Evolutionary conservation across 2,329 filamentous ascomycete genomes (phyloP).

Genomic region (Colletotrichum shisoi): DNA sequence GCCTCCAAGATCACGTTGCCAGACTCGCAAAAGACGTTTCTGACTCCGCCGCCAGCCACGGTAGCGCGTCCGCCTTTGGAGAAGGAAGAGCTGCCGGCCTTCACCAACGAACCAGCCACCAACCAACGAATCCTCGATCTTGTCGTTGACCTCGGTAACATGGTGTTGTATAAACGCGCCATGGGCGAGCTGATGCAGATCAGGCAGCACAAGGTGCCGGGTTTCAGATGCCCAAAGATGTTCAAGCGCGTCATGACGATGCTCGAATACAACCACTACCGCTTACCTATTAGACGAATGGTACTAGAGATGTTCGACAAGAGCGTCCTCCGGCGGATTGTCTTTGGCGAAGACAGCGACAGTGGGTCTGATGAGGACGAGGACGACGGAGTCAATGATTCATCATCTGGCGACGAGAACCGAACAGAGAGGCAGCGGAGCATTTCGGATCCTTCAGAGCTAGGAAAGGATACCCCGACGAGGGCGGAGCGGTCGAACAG

Average conservation of each 20-base stretch:
- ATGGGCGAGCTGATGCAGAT: constrained; percentile 82
- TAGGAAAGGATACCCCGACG: constrained; percentile 21
- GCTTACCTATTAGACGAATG: constrained; percentile 84
- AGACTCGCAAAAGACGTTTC: constrained; percentile 62
- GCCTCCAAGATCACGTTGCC: constrained; percentile 58
- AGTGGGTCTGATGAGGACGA: constrained; percentile 69
- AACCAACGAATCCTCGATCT: constrained; percentile 85
- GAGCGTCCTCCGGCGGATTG: constrained; percentile 81
- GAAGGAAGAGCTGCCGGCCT: constrained; percentile 51
- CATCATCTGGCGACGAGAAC: constrained; percentile 56
- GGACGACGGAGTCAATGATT: constrained; percentile 60
- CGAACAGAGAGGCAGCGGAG: constrained; percentile 67
- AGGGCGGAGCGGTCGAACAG: constrained; percentile 27
- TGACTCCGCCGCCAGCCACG: constrained; percentile 53
- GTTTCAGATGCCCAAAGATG: constrained; percentile 77
- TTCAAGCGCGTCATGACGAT: constrained; percentile 87
- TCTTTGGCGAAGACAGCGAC: constrained; percentile 75
- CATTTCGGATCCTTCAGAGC: constrained; percentile 50
- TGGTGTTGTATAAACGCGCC: constrained; percentile 88
- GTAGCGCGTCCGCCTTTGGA: constrained; percentile 55
- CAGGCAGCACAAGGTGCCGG: constrained; percentile 75
- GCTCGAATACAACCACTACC: constrained; percentile 88
- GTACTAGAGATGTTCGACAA: constrained; percentile 95
- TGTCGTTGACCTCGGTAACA: constrained; percentile 89
- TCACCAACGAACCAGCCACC: constrained; percentile 68